Evolutionary conservation across 306 rosid genomes (phyloP), one percentile per base, ranked within the genome.

Genomic region (Glycine tomentella): DNA sequence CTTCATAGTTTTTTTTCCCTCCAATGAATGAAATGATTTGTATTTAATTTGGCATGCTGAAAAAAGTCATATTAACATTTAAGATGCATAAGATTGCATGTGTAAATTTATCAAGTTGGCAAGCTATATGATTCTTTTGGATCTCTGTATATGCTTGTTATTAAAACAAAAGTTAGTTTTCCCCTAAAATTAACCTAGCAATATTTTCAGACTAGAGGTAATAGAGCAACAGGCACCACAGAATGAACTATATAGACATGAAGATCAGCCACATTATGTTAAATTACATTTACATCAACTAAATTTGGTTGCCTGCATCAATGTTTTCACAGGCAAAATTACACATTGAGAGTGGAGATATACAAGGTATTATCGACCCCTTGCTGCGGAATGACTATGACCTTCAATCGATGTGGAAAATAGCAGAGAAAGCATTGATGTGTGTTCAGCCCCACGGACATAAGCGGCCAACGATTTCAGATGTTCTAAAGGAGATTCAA

Each of bases 321-420:
- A 64, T 64, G 83, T 83, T 75, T 45, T 77, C 55, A 42, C 91
- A 95, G 99, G 99, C 97, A 55, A 93, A 90, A 80, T 57, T 88
- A 57, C 94, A 91, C 88, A 90, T 95, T 10, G 98, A 95, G 93
- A 91, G 94, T 10, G 99, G 99, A 12, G 96, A 95, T 80, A 95
- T 95, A 74, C 99, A 90, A 83, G 98, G 97, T 17, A 95, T 95
- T 55, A 95, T 95, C 8, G 99, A 95, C 84, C 93, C 98, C 8
- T 71, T 88, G 5, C 84, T 95, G 36, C 81, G 14, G 1, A 83
- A 79, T 25, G 91, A 95, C 7, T 95, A 87, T 61, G 96, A 95
- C 79, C 88, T 95, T 44, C 99, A 95, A 76, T 95, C 99, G 8
- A 91, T 95, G 93, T 95, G 99, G 99, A 95, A 95, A 87, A 93